Base-by-base conservation (phyloP, 2,329 filamentous ascomycete species). In the Grosmannia serpens region DNA sequence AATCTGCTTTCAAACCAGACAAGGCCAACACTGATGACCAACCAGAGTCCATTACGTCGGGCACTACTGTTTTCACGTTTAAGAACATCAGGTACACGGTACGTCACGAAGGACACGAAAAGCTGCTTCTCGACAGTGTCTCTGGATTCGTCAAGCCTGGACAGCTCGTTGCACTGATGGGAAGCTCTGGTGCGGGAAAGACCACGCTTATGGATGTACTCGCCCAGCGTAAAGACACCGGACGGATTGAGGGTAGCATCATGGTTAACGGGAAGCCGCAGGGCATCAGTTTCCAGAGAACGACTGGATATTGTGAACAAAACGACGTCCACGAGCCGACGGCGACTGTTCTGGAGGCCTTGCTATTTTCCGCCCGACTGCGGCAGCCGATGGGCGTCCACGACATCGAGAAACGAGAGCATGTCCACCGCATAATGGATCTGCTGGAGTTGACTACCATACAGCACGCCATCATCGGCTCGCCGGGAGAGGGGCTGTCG, bases 361-460 rank as follows among this genome's bases (percentile, higher is more conserved):
- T 96, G 38, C 83, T 84, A 66, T 96, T 96, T 72, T 90, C 85
- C 66, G 91, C 91, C 29, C 70, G 94, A 7, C 84, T 96, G 46
- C 87, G 91, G 62, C 91, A 96, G 67, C 90, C 91, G 0, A 84
- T 82, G 55, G 77, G 86, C 57, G 80, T 88, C n/a, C 77, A 88
- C 1, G 80, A 79, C 13, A 74, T 81, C 33, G 90, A 96, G 69
- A 96, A 96, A 75, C 73, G 94, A 9, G 87, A 84, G 7, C 96
- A 96, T 63, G 91, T 95, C 22, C 85, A 92, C 53, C 88, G 95
- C 68, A 88, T 96, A 13, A 95, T 96, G 69, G 89, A 88, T 72
- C 81, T 96, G n/a, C 76, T 96, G 29, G 91, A 94, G 53, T 95
- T 96, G 89, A 80, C 89, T 63, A 82, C 89, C 56, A 95, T 94